Conservation (phyloP, 2,329 filamentous ascomycete species). For the Beauveria brongniartii region DNA sequence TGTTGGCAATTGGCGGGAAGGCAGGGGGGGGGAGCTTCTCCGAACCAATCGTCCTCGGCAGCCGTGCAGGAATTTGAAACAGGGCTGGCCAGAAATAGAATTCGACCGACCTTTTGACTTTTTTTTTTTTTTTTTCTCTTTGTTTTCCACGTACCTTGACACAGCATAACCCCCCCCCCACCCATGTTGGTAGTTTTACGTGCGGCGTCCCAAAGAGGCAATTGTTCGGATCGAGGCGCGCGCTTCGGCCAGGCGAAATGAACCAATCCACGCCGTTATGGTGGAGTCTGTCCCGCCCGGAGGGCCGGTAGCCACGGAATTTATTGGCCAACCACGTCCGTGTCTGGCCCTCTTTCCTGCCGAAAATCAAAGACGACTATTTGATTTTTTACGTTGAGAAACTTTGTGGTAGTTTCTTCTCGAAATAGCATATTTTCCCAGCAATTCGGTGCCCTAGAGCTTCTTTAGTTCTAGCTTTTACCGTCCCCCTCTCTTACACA, state of each 20-base stretch:
- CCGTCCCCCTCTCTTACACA: neutral
- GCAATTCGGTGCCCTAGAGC: neutral
- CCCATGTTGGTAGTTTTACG: neutral
- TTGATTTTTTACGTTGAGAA: neutral
- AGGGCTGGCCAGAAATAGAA: constrained; percentile 4
- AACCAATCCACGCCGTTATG: neutral
- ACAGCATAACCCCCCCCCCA: neutral
- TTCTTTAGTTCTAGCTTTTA: neutral
- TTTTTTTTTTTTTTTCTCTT: too few species aligned
- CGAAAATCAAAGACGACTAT: neutral
- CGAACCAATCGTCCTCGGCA: neutral
- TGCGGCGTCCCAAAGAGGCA: neutral
- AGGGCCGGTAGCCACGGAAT: neutral
- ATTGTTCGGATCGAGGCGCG: constrained; percentile 3
- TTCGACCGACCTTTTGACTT: too few species aligned
- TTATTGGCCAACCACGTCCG: neutral
- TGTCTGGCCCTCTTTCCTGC: neutral
- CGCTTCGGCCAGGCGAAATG: neutral
- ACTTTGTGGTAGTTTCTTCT: too few species aligned
- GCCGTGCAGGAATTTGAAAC: neutral
- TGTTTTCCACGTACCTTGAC: too few species aligned
- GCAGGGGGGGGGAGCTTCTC: too few species aligned
- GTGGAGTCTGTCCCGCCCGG: neutral
- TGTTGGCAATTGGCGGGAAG: too few species aligned
- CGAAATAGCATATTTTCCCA: neutral